A percentile compares a stretch with the other conserved stretches of the same genome.
Conservation (phyloP, 805 yeast genomes). For the Metschnikowia dekortorum region DNA sequence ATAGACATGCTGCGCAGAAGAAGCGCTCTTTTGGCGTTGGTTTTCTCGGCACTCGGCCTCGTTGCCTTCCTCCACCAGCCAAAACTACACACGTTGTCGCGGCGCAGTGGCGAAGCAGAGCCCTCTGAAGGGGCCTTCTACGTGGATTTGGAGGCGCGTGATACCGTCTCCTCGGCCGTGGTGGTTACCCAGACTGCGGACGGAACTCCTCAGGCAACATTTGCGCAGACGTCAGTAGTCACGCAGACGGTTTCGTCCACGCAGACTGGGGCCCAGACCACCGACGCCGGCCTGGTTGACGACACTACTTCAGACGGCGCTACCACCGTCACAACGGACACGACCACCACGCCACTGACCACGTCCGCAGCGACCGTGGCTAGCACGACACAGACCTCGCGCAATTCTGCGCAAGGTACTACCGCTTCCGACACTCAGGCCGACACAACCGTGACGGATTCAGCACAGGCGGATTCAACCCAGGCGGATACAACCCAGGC, state of each 20-base stretch:
- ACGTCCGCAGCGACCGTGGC: background rate
- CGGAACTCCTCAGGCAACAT: background rate
- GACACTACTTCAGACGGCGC: too few species aligned
- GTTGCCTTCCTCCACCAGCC: background rate
- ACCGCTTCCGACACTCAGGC: background rate
- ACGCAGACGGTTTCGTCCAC: background rate
- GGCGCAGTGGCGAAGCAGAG: background rate
- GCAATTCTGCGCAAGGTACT: background rate
- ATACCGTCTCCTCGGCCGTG: background rate
- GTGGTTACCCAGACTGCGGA: background rate
- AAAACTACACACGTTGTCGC: background rate
- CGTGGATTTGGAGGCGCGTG: slow-evolving; percentile 1
- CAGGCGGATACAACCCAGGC: too few species aligned
- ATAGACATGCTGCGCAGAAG: background rate
- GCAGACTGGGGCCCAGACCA: background rate
- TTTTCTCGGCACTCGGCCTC: background rate
- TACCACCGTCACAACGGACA: background rate
- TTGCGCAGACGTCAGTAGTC: background rate
- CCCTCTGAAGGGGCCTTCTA: background rate
- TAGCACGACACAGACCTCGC: background rate
- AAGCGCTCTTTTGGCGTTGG: background rate
- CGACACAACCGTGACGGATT: background rate
- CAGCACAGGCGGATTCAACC: too few species aligned
- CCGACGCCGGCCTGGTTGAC: background rate
- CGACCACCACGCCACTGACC: background rate